Evolutionary conservation across 2,329 filamentous ascomycete species (phyloP), one percentile per base, ranked within the genome.

Genomic region (Aspergillus ochraceoroseus): DNA sequence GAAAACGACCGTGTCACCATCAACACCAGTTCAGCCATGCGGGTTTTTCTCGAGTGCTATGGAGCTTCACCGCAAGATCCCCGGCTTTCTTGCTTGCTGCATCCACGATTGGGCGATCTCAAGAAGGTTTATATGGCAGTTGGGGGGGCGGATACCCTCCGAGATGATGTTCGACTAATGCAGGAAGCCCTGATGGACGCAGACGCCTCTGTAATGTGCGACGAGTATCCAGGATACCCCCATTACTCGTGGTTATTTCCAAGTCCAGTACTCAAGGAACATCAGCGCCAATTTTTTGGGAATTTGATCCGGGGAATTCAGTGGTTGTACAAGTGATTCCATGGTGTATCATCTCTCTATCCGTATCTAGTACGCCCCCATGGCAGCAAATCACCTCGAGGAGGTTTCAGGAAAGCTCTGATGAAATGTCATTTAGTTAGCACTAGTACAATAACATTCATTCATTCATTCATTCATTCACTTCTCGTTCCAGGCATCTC

Each of bases 1-100:
- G 63, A 68, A 34, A 61, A 68, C 46, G 57, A 56, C 7, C 52
- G 58, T 22, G 47, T 60, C 20, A 66, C 64, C 1, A 57, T 68
- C 22, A 63, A 68, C 36, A 63, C 63, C 0, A 47, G 41, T 5
- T 42, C 32, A 13, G 62, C 62, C 0, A 67, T 67, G 63, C 32
- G 41, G 23, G 48, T 51, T 2, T 67, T 66, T 22, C 58, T 57
- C 55, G 54, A 49, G 50, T 39, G 12, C 0, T 47, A 44, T 25
- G 34, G 26, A 1, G 14, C 45, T 1, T 19, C 34, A 0, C 38
- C 38, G 1, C 12, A 36, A 2, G 41, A 47, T n/a, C 15, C 12
- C 1, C 39, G 39, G 14, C 27, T 35, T 11, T 47, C 41, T 2
- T 15, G 11, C 14, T 30, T 47, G 4, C 22, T 44, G 1, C 41